A percentile compares a stretch with the other conserved stretches of the same genome.
phyloP scores from a whole-genome alignment of 805 yeast genomes.

The Candida broadrunensis region DNA sequence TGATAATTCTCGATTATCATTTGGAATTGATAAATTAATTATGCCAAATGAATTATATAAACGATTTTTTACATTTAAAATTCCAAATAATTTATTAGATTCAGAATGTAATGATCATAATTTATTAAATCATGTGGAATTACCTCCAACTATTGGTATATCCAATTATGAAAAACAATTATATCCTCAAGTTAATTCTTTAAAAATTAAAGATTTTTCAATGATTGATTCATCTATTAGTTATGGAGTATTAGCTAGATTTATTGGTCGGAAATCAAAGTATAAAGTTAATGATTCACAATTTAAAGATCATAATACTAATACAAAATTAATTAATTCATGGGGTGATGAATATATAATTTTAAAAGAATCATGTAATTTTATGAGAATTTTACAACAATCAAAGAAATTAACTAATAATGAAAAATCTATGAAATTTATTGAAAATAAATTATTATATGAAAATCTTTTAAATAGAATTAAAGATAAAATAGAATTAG shows the following conservation, averaged over 20 bases:
- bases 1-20: constrained; percentile 21
- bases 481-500: constrained; percentile 25
- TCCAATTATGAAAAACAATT: constrained; percentile 12
- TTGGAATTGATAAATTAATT: constrained; percentile 12
- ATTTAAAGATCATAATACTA: constrained; percentile 8
- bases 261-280: constrained; percentile 36
- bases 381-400: constrained; percentile 27
- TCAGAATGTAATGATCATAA: constrained; percentile 33
- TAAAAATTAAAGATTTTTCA: constrained; percentile 25
- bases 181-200: constrained; percentile 5
- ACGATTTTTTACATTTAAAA: constrained; percentile 39
- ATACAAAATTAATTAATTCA: constrained; percentile 27
- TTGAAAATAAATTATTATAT: constrained; percentile 18
- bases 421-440: constrained; percentile 13
- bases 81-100: constrained; percentile 35
- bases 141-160: constrained; percentile 35
- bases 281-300: constrained; percentile 19
- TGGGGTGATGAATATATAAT: constrained; percentile 40
- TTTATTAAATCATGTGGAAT: constrained; percentile 25
- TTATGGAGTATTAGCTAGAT: constrained; percentile 34
- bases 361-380: constrained; percentile 24
- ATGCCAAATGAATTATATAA: constrained; percentile 25
- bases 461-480: constrained; percentile 22
- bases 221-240: constrained; percentile 21
- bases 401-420: constrained; percentile 7